A percentile compares a stretch with the other conserved stretches of the same genome.
Conservation (phyloP, 2,329 filamentous ascomycete species). For the Dactylella cylindrospora region DNA sequence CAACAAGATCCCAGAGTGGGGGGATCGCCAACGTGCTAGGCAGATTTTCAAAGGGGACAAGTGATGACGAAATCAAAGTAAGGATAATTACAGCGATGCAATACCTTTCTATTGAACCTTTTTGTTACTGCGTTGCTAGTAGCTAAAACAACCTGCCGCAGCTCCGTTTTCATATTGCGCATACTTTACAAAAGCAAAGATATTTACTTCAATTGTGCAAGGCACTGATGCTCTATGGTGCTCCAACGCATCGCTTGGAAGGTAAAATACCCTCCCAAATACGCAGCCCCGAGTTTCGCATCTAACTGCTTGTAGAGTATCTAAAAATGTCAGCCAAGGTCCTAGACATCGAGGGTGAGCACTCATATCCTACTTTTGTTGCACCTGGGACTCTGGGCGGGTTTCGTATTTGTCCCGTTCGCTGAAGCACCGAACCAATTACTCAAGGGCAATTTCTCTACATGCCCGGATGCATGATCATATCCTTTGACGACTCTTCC, state of each 20-base stretch:
- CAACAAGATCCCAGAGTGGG: slow-evolving; percentile 1
- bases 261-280: slow-evolving; percentile 50
- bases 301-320: slow-evolving; percentile 66
- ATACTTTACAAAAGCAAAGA: slow-evolving; percentile 74
- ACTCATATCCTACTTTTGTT: background rate
- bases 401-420: no score
- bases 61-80: slow-evolving; percentile 55
- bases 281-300: background rate
- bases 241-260: slow-evolving; percentile 86
- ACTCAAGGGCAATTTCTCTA: slow-evolving; percentile 72
- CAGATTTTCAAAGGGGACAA: slow-evolving; percentile 5
- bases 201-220: slow-evolving; percentile 83
- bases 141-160: no score
- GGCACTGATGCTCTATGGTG: slow-evolving; percentile 85
- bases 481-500: slow-evolving; percentile 76
- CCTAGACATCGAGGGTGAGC: slow-evolving; percentile 71
- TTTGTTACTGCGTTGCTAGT: background rate
- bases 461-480: slow-evolving; percentile 88
- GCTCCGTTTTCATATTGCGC: slow-evolving; percentile 64
- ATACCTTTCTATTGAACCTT: background rate
- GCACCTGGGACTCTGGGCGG: no score
- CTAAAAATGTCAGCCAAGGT: slow-evolving; percentile 88
- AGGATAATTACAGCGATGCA: background rate
- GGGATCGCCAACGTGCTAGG: slow-evolving; percentile 11
- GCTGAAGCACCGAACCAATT: no score